Evolutionary conservation across 2,329 filamentous ascomycete genomes (phyloP).

Genomic region (Trichoderma endophyticum): DNA sequence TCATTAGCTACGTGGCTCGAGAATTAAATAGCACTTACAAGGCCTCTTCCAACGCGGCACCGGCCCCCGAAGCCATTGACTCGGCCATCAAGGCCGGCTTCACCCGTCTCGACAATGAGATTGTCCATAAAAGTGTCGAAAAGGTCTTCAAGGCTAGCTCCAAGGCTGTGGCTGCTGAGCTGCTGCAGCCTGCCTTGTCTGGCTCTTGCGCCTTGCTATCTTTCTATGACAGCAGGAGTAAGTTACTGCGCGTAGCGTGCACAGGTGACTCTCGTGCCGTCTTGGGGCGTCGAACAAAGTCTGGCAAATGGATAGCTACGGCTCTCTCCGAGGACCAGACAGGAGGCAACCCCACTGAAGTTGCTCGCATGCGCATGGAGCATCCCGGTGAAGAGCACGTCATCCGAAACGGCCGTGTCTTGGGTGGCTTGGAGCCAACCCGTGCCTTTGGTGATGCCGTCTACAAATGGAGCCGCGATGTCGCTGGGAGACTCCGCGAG

Average conservation of each 20-base stretch:
- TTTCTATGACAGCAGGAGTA: slow-evolving; percentile 88
- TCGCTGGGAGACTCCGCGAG: slow-evolving; percentile 75
- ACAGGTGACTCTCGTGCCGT: slow-evolving; percentile 96
- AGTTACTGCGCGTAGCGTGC: slow-evolving; percentile 88
- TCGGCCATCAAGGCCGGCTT: slow-evolving; percentile 91
- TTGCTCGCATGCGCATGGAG: slow-evolving; percentile 73
- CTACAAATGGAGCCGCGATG: slow-evolving; percentile 92
- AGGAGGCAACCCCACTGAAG: slow-evolving; percentile 82
- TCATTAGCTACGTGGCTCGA: slow-evolving; percentile 88
- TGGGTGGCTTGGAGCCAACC: slow-evolving; percentile 88
- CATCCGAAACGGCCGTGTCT: slow-evolving; percentile 81
- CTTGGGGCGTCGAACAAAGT: slow-evolving; percentile 40
- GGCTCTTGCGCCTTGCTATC: slow-evolving; percentile 96
- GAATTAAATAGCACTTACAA: slow-evolving; percentile 94
- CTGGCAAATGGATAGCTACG: slow-evolving; percentile 41
- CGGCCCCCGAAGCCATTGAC: slow-evolving; percentile 78
- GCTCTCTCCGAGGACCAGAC: slow-evolving; percentile 92
- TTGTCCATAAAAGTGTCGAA: slow-evolving; percentile 87
- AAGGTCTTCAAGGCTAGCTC: slow-evolving; percentile 87
- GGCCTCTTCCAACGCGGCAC: slow-evolving; percentile 59
- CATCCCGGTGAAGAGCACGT: slow-evolving; percentile 90
- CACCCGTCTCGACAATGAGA: slow-evolving; percentile 83
- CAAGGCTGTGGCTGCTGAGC: slow-evolving; percentile 85
- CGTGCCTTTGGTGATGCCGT: slow-evolving; percentile 93
- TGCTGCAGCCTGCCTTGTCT: slow-evolving; percentile 87